Conservation (phyloP, 73 alveolate genomes). For the Urostyla sp. region DNA sequence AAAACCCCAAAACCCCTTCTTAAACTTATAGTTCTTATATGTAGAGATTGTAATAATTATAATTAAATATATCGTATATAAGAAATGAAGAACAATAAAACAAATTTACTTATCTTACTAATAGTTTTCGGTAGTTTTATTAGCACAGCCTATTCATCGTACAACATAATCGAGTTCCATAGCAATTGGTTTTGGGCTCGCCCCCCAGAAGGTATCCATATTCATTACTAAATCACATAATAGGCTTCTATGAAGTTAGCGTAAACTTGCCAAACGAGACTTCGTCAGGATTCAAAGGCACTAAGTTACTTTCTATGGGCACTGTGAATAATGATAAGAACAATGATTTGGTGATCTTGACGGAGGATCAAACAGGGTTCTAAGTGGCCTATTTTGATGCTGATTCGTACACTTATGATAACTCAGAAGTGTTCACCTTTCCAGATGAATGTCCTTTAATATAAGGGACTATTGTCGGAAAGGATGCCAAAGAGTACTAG, state of each 20-base stretch:
- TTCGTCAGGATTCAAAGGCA: slow-evolving; percentile 15
- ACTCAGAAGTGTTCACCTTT: slow-evolving; percentile 13
- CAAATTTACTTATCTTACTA: no score
- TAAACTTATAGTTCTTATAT: no score
- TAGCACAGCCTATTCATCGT: no score
- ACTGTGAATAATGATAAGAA: slow-evolving; percentile 59
- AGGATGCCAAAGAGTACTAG: not conserved
- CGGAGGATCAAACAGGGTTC: slow-evolving; percentile 57
- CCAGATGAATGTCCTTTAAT: slow-evolving; percentile 22
- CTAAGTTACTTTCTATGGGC: slow-evolving; percentile 47
- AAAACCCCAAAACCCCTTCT: no score
- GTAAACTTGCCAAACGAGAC: slow-evolving; percentile 27
- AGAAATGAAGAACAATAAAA: no score
- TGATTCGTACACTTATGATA: slow-evolving; percentile 20
- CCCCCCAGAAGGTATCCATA: slow-evolving; percentile 45
- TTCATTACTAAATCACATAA: not conserved
- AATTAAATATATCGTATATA: no score
- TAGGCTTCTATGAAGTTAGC: slow-evolving; percentile 58
- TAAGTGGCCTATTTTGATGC: slow-evolving; percentile 23
- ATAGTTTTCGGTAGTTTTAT: no score
- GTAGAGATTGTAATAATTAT: no score
- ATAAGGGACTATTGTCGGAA: slow-evolving; percentile 7
- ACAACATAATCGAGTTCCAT: slow-evolving; percentile 30
- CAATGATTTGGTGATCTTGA: slow-evolving; percentile 58
- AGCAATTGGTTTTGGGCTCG: slow-evolving; percentile 58